A percentile compares a stretch with the other conserved stretches of the same genome.
These are phyloP conservation scores for Paraurostyla sp. DNA, from an alignment of 73 alveolate genomes.

Conservation along the genomic window DNA sequence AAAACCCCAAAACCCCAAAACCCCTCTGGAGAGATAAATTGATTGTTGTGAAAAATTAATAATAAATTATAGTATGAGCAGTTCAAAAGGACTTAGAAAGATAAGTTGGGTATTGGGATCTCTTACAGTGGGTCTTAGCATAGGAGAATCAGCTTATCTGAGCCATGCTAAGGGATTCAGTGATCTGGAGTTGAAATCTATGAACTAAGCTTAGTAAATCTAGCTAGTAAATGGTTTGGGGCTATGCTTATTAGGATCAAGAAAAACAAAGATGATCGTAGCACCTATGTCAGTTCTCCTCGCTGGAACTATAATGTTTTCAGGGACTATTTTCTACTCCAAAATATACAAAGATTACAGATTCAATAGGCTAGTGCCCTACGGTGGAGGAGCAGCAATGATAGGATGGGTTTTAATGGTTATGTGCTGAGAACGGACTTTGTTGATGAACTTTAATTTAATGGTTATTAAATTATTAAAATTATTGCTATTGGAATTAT, in stretches of 20 bases:
- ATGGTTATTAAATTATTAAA: neutral
- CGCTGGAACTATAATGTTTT: constrained; percentile 50
- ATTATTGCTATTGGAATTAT: too few relatives aligned
- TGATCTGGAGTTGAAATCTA: constrained; percentile 24
- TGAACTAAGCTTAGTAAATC: neutral
- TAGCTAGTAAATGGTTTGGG: constrained; percentile 41
- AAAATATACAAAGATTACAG: constrained; percentile 45
- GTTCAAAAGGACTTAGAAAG: neutral
- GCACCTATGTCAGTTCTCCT: neutral
- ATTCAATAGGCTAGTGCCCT: constrained; percentile 26
- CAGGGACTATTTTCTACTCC: constrained; percentile 46
- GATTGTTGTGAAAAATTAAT: neutral
- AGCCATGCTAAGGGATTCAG: constrained; percentile 24
- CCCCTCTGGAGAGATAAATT: neutral
- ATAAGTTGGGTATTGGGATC: constrained; percentile 44
- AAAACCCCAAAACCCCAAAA: constrained; percentile 30
- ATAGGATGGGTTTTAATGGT: constrained; percentile 59
- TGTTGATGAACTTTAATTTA: neutral
- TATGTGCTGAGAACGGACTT: constrained; percentile 4
- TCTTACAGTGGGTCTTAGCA: neutral
- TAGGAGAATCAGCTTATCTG: neutral
- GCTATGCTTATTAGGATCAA: constrained; percentile 32
- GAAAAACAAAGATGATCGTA: constrained; percentile 20
- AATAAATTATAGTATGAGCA: constrained; percentile 23
- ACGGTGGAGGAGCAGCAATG: constrained; percentile 57